Evolutionary conservation across 352 stramenopile genomes (phyloP).

Genomic region (Peronospora farinosa): DNA sequence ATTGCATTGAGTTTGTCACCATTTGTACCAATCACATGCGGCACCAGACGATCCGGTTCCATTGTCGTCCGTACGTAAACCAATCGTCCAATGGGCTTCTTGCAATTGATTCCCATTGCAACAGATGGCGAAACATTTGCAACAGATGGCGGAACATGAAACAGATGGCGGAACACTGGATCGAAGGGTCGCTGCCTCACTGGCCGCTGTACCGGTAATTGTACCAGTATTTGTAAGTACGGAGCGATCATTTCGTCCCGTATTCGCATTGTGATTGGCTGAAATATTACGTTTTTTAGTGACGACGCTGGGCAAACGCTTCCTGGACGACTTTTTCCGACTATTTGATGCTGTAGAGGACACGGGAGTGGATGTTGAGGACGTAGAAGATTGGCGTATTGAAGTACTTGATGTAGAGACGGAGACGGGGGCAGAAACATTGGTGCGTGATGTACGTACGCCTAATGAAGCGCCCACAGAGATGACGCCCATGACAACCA

Average conservation of each 20-base stretch:
- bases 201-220: too few species aligned
- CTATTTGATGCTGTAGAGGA: conserved; percentile 2
- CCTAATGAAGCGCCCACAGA: conserved; percentile 71
- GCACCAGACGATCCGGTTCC: conserved; percentile 33
- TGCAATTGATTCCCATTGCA: conserved; percentile 10
- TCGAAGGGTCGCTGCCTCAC: too few species aligned
- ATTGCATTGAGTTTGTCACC: conserved; percentile 45
- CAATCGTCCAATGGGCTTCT: conserved; percentile 15
- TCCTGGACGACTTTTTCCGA: conserved; percentile 23
- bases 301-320: conserved; percentile 9
- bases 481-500: conserved; percentile 60
- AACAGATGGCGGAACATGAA: too few species aligned
- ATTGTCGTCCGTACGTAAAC: conserved; percentile 45
- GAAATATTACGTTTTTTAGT: conserved; percentile 11
- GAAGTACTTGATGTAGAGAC: background rate
- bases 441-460: conserved; percentile 33
- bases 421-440: background rate
- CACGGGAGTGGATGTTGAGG: background rate
- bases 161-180: too few species aligned
- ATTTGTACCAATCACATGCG: conserved; percentile 38
- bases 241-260: conserved; percentile 1
- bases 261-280: conserved; percentile 3
- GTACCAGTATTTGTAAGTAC: too few species aligned
- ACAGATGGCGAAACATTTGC: background rate
- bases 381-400: conserved; percentile 5